Evolutionary conservation across 1,139 yeast species (phyloP).

Genomic region (Geotrichum europaeum): DNA sequence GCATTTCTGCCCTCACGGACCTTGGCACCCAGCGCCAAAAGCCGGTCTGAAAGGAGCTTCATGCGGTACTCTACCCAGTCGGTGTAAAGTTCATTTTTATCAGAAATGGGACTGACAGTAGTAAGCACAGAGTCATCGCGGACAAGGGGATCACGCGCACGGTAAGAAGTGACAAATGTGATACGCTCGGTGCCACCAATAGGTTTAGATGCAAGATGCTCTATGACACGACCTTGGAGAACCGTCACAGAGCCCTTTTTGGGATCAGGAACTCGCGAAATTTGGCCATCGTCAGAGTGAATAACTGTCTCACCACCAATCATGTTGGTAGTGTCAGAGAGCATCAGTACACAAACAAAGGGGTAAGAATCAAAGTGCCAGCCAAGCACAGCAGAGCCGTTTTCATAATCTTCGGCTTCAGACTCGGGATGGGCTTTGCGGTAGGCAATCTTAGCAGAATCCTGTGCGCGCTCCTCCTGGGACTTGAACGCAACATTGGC

Average conservation of each 20-base stretch:
- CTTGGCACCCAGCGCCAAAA: constrained; percentile 5
- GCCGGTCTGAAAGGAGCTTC: constrained; percentile 18
- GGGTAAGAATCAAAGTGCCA: constrained; percentile 60
- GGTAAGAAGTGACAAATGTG: constrained; percentile 44
- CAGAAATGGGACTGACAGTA: constrained; percentile 40
- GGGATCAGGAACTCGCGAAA: constrained; percentile 49
- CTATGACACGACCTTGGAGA: constrained; percentile 49
- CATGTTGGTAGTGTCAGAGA: constrained; percentile 51
- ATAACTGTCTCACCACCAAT: constrained; percentile 53
- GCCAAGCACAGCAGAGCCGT: constrained; percentile 31
- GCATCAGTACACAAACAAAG: constrained; percentile 58
- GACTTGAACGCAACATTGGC: constrained; percentile 41
- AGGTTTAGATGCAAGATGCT: constrained; percentile 56
- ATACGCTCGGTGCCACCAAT: constrained; percentile 49
- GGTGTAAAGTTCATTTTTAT: constrained; percentile 39
- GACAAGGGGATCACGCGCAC: constrained; percentile 39
- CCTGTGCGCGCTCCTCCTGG: constrained; percentile 16
- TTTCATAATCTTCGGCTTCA: constrained; percentile 23
- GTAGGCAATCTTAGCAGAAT: constrained; percentile 18
- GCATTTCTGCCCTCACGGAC: constrained; percentile 8
- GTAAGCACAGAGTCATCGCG: constrained; percentile 40
- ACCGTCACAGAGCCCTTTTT: constrained; percentile 50
- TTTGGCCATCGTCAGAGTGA: constrained; percentile 41
- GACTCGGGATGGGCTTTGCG: constrained; percentile 45
- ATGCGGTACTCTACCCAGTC: constrained; percentile 43